Evolutionary conservation across 495 filamentous ascomycete species (phyloP), one percentile per base, ranked within the genome.

Genomic region (Xylaria nigripes): DNA sequence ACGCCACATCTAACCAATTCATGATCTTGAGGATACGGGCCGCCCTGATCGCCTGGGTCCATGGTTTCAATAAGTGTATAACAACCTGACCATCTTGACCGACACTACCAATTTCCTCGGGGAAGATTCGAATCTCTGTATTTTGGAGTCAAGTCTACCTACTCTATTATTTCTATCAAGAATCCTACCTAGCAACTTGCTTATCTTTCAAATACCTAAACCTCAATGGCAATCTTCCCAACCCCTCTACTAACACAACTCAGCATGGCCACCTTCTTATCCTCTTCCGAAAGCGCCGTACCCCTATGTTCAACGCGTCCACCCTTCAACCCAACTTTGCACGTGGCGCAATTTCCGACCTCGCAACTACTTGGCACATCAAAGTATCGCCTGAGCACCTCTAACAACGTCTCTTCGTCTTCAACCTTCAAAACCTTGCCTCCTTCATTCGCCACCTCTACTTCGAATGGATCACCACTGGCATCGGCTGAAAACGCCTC

Each of bases 291-390:
- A 15, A 77, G 57, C 41, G 70, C 76, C 18, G 70, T 75, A 3
- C 79, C 80, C 30, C 78, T 64, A 67, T 82, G 79, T 13, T 79
- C 75, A 10, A 83, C 74, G 46, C 65, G 54, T 6, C 80, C 80
- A 2, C 56, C 65, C 61, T 67, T 75, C 42, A 81, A 58, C 13
- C 48, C 54, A 18, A 83, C 70, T 54, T 62, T 68, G 60, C 79
- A 83, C n/a, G 79, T 81, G 3, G 78, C 79, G 50, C 80, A 83
- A 58, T 81, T 83, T 0, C 79, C 80, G 5, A 76, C 74, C 63
- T 76, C 75, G 63, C 79, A 83, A 45, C 74, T 78, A 29, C 67
- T 74, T 23, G 72, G 71, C 0, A 80, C 69, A 18, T 69, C 72
- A 50, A 76, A 75, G 13, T 67, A 49, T 24, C 47, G 57, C 51